These are phyloP conservation scores for Phyllosticta citriasiana DNA, from an alignment of 2,329 filamentous ascomycete genomes.

Conservation along the genomic window DNA sequence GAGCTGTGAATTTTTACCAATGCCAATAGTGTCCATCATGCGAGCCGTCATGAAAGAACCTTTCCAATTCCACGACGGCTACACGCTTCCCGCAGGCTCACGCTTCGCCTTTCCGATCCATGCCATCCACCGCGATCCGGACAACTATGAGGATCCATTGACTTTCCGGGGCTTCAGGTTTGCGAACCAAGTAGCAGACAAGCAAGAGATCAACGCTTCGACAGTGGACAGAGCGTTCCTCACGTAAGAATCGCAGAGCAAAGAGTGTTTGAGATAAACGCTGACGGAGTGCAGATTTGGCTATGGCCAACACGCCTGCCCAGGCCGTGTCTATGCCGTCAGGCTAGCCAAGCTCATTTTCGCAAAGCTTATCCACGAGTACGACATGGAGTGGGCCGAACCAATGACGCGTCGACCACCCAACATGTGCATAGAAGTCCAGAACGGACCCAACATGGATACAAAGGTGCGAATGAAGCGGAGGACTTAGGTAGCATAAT, in stretches of 20 bases:
- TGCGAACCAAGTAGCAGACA: slow-evolving; percentile 9
- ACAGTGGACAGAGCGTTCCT: too few species aligned
- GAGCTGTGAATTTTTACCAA: not conserved
- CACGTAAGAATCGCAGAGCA: too few species aligned
- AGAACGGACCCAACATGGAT: too few species aligned
- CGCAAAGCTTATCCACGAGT: slow-evolving; percentile 1
- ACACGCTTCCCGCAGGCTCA: slow-evolving; percentile 10
- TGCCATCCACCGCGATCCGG: slow-evolving; percentile 8
- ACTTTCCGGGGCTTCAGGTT: slow-evolving; percentile 13
- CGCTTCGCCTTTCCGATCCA: slow-evolving; percentile 10
- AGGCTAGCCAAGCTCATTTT: slow-evolving; percentile 36
- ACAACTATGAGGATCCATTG: slow-evolving; percentile 6
- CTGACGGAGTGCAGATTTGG: slow-evolving; percentile 27
- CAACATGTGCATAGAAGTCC: not conserved
- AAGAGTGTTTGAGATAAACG: too few species aligned
- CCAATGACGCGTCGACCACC: not conserved
- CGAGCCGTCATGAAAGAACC: not conserved
- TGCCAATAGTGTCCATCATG: not conserved
- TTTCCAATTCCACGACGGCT: slow-evolving; percentile 12
- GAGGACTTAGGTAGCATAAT: too few species aligned
- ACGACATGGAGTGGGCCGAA: slow-evolving; percentile 9
- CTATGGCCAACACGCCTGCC: slow-evolving; percentile 40
- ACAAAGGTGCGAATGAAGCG: too few species aligned
- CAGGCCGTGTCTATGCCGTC: slow-evolving; percentile 39
- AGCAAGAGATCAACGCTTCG: not conserved